phyloP scores from a whole-genome alignment of 1,284 basidiomycete species.

The Phylloboletellus chloephorus region DNA sequence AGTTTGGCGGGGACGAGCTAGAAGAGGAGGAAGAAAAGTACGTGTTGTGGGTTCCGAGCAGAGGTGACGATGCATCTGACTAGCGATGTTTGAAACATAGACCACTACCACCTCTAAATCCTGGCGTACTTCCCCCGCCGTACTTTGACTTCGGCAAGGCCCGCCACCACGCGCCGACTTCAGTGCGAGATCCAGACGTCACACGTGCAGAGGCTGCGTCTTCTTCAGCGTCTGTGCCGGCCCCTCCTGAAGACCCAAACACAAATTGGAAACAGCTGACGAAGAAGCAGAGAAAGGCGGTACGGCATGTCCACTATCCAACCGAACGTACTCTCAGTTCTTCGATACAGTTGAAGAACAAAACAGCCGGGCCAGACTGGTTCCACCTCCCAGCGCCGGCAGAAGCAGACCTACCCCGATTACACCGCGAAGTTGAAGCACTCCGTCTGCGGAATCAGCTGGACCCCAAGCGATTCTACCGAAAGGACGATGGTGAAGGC shows the following conservation, averaged over 20 bases:
- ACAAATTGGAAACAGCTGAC: slow-evolving; percentile 58
- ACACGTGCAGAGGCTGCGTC: slow-evolving; percentile 46
- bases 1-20: slow-evolving; percentile 35
- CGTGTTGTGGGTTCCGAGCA: slow-evolving; percentile 11
- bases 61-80: slow-evolving; percentile 13
- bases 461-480: slow-evolving; percentile 95
- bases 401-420: slow-evolving; percentile 73
- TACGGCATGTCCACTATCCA: slow-evolving; percentile 26
- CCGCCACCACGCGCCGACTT: slow-evolving; percentile 40
- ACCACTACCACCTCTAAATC: slow-evolving; percentile 60
- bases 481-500: slow-evolving; percentile 77
- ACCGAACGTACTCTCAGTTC: background rate
- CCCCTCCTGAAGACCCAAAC: slow-evolving; percentile 55
- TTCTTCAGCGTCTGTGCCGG: slow-evolving; percentile 42
- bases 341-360: slow-evolving; percentile 53
- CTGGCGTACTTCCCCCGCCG: slow-evolving; percentile 51
- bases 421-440: slow-evolving; percentile 91
- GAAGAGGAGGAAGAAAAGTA: slow-evolving; percentile 37
- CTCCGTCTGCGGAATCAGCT: slow-evolving; percentile 87
- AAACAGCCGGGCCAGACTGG: slow-evolving; percentile 83
- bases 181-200: slow-evolving; percentile 57
- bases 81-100: slow-evolving; percentile 34
- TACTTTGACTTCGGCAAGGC: slow-evolving; percentile 54
- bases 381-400: slow-evolving; percentile 86
- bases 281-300: slow-evolving; percentile 65